Evolutionary conservation across 2,329 filamentous ascomycete genomes (phyloP).

Genomic region (Colletotrichum sp.): DNA sequence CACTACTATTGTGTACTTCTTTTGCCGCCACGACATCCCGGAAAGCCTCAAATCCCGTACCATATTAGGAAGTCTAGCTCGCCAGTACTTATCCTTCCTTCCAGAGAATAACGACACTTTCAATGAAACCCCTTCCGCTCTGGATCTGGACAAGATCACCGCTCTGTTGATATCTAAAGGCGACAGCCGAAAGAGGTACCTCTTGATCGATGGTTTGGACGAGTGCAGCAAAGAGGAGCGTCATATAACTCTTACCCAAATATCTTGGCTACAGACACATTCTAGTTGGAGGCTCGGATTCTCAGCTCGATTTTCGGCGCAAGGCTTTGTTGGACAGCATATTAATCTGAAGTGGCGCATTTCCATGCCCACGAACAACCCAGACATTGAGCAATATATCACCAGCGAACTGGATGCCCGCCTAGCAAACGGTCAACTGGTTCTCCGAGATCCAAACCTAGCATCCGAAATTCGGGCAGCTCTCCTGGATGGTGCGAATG

Average conservation of each 20-base stretch:
- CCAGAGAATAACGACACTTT: fast-evolving
- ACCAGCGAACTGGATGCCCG: background rate
- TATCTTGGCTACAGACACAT: fast-evolving
- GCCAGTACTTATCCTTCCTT: fast-evolving
- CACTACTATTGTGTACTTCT: fast-evolving
- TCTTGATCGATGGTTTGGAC: background rate
- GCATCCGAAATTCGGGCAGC: background rate
- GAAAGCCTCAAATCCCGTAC: fast-evolving
- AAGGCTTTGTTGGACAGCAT: background rate
- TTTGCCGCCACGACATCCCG: background rate
- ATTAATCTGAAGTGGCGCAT: background rate
- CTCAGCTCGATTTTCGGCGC: background rate
- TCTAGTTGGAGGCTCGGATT: background rate
- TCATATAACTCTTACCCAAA: fast-evolving
- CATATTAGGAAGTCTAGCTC: fast-evolving
- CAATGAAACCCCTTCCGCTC: background rate
- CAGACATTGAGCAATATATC: background rate
- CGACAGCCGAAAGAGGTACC: background rate
- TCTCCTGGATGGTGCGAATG: background rate
- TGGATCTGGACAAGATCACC: fast-evolving
- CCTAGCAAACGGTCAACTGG: background rate
- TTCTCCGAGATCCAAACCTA: background rate
- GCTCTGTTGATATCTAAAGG: fast-evolving
- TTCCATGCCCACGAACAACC: background rate
- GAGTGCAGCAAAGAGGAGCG: background rate